Percentiles rank a stretch among this genome's conserved stretches.
These are phyloP conservation scores for Musa itinerans DNA, from an alignment of 176 grass and related monocot genomes.

Conservation along the genomic window DNA sequence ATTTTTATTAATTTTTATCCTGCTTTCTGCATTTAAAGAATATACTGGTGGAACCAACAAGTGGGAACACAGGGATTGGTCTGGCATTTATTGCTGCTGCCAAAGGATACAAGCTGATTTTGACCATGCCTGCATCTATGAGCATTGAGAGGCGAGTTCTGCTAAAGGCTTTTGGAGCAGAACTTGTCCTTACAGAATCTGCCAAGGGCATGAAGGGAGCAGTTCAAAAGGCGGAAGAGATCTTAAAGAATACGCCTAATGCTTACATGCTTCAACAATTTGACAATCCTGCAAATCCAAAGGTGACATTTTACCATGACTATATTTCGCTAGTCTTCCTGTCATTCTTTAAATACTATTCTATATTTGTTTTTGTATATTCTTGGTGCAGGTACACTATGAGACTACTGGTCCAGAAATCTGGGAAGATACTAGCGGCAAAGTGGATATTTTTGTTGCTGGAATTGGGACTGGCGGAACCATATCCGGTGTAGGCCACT, in stretches of 20 bases:
- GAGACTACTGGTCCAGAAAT: conserved; percentile 97
- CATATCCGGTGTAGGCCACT: conserved; percentile 76
- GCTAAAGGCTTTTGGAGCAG: conserved; percentile 82
- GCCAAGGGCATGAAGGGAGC: conserved; percentile 95
- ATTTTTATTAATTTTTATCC: not conserved
- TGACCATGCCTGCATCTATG: conserved; percentile 95
- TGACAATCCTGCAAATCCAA: conserved; percentile 93
- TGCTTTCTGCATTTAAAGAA: conserved; percentile 24
- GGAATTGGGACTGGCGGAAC: conserved; percentile 98
- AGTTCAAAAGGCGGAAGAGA: conserved; percentile 80
- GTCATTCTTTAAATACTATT: not conserved
- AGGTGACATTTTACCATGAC: conserved; percentile 33
- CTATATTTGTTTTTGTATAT: conserved; percentile 1
- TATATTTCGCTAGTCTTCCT: not conserved
- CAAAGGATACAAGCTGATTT: conserved; percentile 83
- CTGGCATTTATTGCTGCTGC: conserved; percentile 96
- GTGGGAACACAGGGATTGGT: conserved; percentile 93
- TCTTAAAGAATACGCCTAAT: conserved; percentile 71
- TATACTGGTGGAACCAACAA: conserved; percentile 89
- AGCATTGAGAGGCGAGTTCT: conserved; percentile 94
- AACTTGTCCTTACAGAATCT: conserved; percentile 81
- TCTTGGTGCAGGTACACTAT: conserved; percentile 68
- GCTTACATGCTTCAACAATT: conserved; percentile 95
- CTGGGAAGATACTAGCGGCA: conserved; percentile 95
- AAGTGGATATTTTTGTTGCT: conserved; percentile 87